Evolutionary conservation across 2,329 filamentous ascomycete species (phyloP), one percentile per base, ranked within the genome.

Genomic region (Camillea tinctor): DNA sequence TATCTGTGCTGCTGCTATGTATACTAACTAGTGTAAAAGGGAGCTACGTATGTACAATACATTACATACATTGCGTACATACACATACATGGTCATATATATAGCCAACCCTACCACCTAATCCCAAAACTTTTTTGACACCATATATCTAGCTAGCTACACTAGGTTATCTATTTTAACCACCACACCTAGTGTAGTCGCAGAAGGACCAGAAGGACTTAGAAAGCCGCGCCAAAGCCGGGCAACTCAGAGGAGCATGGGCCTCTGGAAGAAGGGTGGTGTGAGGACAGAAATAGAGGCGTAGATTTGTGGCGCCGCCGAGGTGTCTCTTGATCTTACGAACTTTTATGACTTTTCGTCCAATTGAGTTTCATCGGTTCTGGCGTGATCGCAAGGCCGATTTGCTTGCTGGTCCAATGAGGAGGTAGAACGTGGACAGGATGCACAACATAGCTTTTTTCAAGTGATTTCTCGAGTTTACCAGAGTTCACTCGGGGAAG

Each of bases 351-450:
- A 64, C 54, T 54, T 48, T 55, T 22, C 30, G n/a, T 56, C 62
- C 54, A 60, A 61, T 64, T 52, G 22, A 52, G 50, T 53, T 50
- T 30, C 48, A 53, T 53, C 24, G 19, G 26, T 56, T 65, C 58
- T 62, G 62, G 53, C 56, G 48, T 65, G 36, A 59, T 53, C 21
- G 21, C 24, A 53, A 26, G 24, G 36, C 36, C 36, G 36, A 44
- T 44, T 44, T 53, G 13, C 52, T 65, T 57, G 62, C 60, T 65
- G 64, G 63, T 55, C 69, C 68, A 71, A 71, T 71, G 53, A 57
- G 64, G 62, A 55, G 58, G 51, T 52, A 68, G 64, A 70, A 70
- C 68, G 69, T 70, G 67, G 65, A 62, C 62, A 56, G 56, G 59
- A 58, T 66, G 63, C 56, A 65, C 62, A 63, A 60, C 63, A 64